Conservation (phyloP, 2,329 filamentous ascomycete species). For the Septoria linicola region DNA sequence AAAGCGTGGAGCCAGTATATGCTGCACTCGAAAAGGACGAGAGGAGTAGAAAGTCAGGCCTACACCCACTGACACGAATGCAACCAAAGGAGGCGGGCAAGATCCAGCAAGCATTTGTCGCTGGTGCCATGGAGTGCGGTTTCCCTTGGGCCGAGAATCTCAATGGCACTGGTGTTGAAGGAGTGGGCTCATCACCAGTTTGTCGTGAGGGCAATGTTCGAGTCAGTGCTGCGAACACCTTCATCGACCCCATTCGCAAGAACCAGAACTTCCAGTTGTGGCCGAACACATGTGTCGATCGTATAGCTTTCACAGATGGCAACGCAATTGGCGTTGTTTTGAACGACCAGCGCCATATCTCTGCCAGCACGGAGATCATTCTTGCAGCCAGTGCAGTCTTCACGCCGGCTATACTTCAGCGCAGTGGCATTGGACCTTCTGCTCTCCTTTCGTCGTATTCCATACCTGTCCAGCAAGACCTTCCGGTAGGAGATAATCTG, state of each 20-base stretch:
- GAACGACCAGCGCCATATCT: not conserved
- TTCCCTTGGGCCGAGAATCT: slow-evolving; percentile 12
- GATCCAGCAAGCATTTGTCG: slow-evolving; percentile 15
- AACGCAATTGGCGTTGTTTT: slow-evolving; percentile 6
- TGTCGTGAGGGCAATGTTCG: slow-evolving; percentile 5
- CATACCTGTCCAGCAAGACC: slow-evolving; percentile 28
- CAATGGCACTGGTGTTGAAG: slow-evolving; percentile 10
- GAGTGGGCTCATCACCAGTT: slow-evolving; percentile 2
- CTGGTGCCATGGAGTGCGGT: slow-evolving; percentile 7
- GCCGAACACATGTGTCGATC: slow-evolving; percentile 6
- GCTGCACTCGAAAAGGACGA: slow-evolving; percentile 9
- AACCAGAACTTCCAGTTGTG: slow-evolving; percentile 3
- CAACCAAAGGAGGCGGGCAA: slow-evolving; percentile 5
- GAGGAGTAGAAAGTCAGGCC: not conserved
- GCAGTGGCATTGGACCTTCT: slow-evolving; percentile 40
- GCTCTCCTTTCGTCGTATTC: slow-evolving; percentile 20
- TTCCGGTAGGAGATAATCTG: slow-evolving; percentile 23
- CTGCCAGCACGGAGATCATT: slow-evolving; percentile 51
- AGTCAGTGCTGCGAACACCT: slow-evolving; percentile 13
- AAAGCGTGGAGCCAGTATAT: slow-evolving; percentile 32
- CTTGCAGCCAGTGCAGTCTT: slow-evolving; percentile 43
- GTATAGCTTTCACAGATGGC: slow-evolving; percentile 1
- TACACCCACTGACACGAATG: slow-evolving; percentile 12
- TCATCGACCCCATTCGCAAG: slow-evolving; percentile 2
- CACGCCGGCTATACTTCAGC: slow-evolving; percentile 41